Evolutionary conservation across 306 rosid genomes (phyloP).

Genomic region (Neltuma alba): DNA sequence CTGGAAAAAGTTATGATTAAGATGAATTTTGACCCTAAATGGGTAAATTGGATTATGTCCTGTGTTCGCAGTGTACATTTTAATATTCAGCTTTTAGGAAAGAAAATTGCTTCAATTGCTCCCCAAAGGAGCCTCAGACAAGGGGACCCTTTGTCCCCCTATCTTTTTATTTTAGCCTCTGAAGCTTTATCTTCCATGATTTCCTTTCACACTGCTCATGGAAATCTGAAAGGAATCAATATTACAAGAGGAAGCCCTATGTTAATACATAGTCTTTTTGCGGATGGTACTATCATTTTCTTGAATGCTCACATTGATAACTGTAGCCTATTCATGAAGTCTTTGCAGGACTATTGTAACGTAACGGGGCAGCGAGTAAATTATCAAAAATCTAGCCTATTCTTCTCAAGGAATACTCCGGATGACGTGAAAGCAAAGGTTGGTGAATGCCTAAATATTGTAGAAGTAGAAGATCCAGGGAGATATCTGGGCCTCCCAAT

Average conservation of each 20-base stretch:
- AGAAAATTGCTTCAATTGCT: too few species aligned
- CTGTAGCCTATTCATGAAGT: too few species aligned
- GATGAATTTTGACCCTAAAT: accelerated
- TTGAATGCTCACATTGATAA: background rate
- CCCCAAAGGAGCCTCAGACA: background rate
- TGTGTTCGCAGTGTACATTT: background rate
- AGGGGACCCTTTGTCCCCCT: background rate
- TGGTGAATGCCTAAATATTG: too few species aligned
- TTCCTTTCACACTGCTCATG: background rate
- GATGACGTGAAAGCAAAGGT: background rate
- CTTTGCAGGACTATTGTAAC: background rate
- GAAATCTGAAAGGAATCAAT: background rate
- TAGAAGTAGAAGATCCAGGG: background rate
- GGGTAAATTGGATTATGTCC: background rate
- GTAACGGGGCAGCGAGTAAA: background rate
- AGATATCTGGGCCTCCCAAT: too few species aligned
- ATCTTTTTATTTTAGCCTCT: too few species aligned
- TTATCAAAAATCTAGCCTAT: background rate
- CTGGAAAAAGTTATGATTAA: background rate
- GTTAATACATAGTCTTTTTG: background rate
- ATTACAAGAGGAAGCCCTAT: background rate
- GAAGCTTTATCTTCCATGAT: background rate
- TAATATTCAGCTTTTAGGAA: background rate
- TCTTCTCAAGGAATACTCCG: background rate
- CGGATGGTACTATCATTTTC: too few species aligned